A percentile compares a stretch with the other conserved stretches of the same genome.
Evolutionary conservation across 305 asterid genomes (phyloP).

Genomic region (Stenogyne calaminthoides): DNA sequence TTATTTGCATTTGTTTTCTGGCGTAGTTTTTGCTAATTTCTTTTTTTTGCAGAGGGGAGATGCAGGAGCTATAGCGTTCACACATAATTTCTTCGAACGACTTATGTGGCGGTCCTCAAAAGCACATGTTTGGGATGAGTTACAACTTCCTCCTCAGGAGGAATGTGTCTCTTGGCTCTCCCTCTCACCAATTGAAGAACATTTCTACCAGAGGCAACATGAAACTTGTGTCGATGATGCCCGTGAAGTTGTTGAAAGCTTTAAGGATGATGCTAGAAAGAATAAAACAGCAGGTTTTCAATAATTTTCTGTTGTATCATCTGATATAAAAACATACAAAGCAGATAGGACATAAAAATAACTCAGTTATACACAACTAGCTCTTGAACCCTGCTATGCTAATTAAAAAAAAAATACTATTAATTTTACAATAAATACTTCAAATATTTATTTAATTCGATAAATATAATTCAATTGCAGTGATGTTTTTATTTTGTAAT

Average conservation of each 20-base stretch:
- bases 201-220: conserved; percentile 92
- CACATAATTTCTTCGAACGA: conserved; percentile 69
- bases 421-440: no score
- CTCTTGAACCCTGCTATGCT: no score
- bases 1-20: conserved; percentile 22
- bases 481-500: no score
- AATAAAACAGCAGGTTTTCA: conserved; percentile 54
- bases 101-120: conserved; percentile 98
- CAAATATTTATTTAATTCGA: no score
- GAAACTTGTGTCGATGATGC: conserved; percentile 93
- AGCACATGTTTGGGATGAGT: conserved; percentile 77
- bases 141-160: conserved; percentile 90
- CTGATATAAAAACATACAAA: conserved; percentile 19
- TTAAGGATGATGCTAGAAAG: conserved; percentile 54
- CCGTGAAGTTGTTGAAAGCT: conserved; percentile 75
- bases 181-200: conserved; percentile 89
- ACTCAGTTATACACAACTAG: background rate
- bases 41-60: conserved; percentile 74
- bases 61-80: conserved; percentile 72
- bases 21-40: conserved; percentile 17
- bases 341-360: conserved; percentile 18
- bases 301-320: conserved; percentile 19
- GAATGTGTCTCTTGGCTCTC: conserved; percentile 88
- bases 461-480: no score
- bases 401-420: no score